phyloP scores from a whole-genome alignment of 176 grass and related monocot species.

The Chrysopogon serrulatus region DNA sequence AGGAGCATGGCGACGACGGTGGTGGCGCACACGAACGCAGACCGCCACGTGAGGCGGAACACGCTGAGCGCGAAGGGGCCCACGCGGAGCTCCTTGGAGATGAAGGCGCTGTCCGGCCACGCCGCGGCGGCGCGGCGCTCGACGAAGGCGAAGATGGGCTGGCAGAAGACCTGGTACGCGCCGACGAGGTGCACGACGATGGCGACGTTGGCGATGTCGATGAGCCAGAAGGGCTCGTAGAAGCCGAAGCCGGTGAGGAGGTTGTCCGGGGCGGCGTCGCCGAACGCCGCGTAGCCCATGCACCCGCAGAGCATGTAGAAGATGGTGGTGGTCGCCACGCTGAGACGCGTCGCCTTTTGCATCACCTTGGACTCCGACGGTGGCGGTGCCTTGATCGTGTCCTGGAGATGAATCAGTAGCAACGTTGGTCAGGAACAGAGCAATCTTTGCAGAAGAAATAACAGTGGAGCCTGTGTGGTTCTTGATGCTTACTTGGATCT shows the following conservation, averaged over 20 bases:
- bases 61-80: background rate
- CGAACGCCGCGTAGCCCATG: slow-evolving; percentile 72
- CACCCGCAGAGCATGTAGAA: slow-evolving; percentile 77
- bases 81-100: background rate
- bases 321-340: slow-evolving; percentile 44
- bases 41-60: background rate
- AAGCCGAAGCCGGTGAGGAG: slow-evolving; percentile 79
- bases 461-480: background rate
- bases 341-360: slow-evolving; percentile 58
- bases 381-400: slow-evolving; percentile 59
- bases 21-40: slow-evolving; percentile 19
- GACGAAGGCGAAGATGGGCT: slow-evolving; percentile 70
- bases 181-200: slow-evolving; percentile 73
- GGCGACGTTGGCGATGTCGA: slow-evolving; percentile 63
- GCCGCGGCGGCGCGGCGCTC: slow-evolving; percentile 34
- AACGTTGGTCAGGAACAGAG: background rate
- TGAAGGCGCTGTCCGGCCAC: slow-evolving; percentile 37
- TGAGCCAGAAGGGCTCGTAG: slow-evolving; percentile 82
- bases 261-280: slow-evolving; percentile 50
- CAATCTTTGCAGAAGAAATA: background rate
- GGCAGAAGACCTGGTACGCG: slow-evolving; percentile 61
- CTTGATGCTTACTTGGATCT: slow-evolving; percentile 1
- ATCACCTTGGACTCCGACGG: slow-evolving; percentile 72
- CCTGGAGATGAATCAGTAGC: slow-evolving; percentile 2
- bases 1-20: slow-evolving; percentile 22